phyloP scores from a whole-genome alignment of 805 yeast species.

The Myxozyma sirexii region DNA sequence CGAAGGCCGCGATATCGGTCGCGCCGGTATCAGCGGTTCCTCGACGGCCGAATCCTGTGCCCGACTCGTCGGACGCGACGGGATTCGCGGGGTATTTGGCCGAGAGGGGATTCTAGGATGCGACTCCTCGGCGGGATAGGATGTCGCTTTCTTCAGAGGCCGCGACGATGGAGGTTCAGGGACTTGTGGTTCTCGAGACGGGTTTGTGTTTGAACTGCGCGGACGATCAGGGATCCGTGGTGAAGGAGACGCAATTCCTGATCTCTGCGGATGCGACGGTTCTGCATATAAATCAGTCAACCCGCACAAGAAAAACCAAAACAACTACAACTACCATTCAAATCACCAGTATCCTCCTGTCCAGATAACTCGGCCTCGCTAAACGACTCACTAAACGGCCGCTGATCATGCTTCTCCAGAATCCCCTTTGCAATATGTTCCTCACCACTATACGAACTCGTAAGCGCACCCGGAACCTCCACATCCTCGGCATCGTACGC shows the following conservation, averaged over 20 bases:
- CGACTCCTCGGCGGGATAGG: not conserved
- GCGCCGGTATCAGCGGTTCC: too few species aligned
- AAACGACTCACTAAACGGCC: constrained; percentile 8
- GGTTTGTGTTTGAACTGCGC: constrained; percentile 1
- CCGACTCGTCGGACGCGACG: constrained; percentile 10
- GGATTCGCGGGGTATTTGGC: constrained; percentile 7
- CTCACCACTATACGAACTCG: constrained; percentile 22
- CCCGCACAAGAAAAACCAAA: not conserved
- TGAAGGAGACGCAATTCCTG: not conserved
- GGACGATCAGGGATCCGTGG: constrained; percentile 19
- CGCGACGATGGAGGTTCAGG: not conserved
- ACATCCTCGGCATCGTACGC: not conserved
- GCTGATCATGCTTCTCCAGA: constrained; percentile 7
- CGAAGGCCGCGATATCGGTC: constrained; percentile 3
- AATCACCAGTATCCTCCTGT: not conserved
- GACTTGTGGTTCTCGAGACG: constrained; percentile 3
- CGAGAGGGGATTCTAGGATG: constrained; percentile 15
- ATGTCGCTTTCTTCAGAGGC: not conserved
- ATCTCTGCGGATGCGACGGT: constrained; percentile 1
- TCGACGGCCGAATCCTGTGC: constrained; percentile 4
- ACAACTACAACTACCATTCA: not conserved
- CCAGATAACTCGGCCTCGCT: constrained; percentile 19
- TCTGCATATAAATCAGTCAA: not conserved
- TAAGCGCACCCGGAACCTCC: not conserved
- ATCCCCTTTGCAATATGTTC: constrained; percentile 23